phyloP scores from a whole-genome alignment of 495 filamentous ascomycete genomes.

The Xylaria sp. region DNA sequence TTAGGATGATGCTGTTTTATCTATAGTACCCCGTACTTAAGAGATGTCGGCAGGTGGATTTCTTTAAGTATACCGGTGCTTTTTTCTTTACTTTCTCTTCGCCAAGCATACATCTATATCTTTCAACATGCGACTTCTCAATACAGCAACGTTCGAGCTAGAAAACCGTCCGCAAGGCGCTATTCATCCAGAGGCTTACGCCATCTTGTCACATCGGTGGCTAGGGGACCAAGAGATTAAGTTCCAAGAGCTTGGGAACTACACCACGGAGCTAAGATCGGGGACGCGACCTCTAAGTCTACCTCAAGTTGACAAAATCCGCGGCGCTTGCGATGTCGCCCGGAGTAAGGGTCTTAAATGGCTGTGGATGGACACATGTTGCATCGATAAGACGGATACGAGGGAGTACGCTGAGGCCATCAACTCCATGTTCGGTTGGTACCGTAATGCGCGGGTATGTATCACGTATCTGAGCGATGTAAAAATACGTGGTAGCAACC shows the following conservation, averaged over 20 bases:
- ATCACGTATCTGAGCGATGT: constrained; percentile 37
- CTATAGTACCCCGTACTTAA: too few species aligned
- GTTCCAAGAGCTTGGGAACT: constrained; percentile 37
- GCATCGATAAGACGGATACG: constrained; percentile 26
- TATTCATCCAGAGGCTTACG: constrained; percentile 38
- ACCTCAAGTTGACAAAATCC: constrained; percentile 32
- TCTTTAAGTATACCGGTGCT: too few species aligned
- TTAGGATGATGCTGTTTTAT: too few species aligned
- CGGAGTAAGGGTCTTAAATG: constrained; percentile 29
- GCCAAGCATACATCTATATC: background rate
- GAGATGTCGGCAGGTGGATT: too few species aligned
- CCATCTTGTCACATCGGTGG: constrained; percentile 51
- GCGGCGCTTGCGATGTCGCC: constrained; percentile 31
- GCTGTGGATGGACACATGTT: constrained; percentile 41
- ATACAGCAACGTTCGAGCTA: constrained; percentile 27
- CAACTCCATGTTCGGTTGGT: constrained; percentile 24
- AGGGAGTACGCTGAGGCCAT: constrained; percentile 28
- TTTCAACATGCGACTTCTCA: constrained; percentile 35
- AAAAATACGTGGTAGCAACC: background rate
- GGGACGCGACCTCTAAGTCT: constrained; percentile 24
- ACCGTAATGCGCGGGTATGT: constrained; percentile 32
- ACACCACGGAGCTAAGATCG: constrained; percentile 8
- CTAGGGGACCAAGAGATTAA: constrained; percentile 39
- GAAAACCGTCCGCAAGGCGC: constrained; percentile 22
- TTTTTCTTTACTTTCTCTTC: too few species aligned